These are phyloP conservation scores for Carallia brachiata DNA, from an alignment of 345 rosid species.

Conservation along the genomic window DNA sequence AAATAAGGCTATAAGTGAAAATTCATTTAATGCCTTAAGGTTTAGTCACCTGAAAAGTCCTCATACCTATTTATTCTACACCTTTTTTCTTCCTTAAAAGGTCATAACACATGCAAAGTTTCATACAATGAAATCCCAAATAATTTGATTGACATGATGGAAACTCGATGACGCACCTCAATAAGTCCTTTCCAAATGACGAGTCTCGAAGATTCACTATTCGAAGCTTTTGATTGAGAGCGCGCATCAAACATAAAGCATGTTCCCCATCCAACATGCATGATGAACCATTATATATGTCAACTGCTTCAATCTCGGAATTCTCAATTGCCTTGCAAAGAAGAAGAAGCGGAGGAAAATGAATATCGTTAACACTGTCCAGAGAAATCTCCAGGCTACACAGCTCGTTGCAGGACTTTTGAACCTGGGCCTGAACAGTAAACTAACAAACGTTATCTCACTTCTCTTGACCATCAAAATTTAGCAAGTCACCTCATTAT, in stretches of 20 bases:
- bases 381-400: slow-evolving; percentile 57
- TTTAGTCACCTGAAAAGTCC: no score
- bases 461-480: slow-evolving; percentile 4
- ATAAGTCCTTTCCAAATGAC: slow-evolving; percentile 62
- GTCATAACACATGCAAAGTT: no score
- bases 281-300: slow-evolving; percentile 50
- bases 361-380: slow-evolving; percentile 60
- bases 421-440: slow-evolving; percentile 52
- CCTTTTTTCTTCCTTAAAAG: no score
- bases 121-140: not conserved
- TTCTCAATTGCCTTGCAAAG: slow-evolving; percentile 45
- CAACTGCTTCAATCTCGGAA: slow-evolving; percentile 74
- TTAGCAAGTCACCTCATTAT: not conserved
- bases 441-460: slow-evolving; percentile 15
- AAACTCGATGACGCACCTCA: slow-evolving; percentile 47
- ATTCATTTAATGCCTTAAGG: no score
- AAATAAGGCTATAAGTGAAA: no score
- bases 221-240: slow-evolving; percentile 56
- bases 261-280: slow-evolving; percentile 53
- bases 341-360: slow-evolving; percentile 68
- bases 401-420: slow-evolving; percentile 44
- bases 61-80: no score
- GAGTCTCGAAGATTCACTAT: slow-evolving; percentile 54
- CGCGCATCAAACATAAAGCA: slow-evolving; percentile 60
- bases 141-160: slow-evolving; percentile 8